Evolutionary conservation across 2,329 filamentous ascomycete species (phyloP).

Genomic region (Salinomyces thailandicus): DNA sequence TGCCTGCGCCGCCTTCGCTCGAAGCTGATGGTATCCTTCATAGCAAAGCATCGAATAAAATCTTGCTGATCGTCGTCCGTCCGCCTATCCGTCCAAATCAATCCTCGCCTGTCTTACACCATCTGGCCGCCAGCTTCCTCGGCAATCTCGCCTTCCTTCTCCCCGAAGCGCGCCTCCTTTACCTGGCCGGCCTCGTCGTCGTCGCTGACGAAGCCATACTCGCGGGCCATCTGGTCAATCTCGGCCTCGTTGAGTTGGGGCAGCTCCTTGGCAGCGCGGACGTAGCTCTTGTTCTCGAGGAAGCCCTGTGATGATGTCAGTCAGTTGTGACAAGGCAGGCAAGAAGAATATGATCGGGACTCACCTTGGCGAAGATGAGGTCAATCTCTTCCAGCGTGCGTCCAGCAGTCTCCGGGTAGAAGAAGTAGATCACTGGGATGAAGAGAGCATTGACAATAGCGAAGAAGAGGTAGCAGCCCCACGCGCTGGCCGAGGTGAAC

Average conservation of each 20-base stretch:
- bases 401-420: conserved; percentile 42
- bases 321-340: no score
- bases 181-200: conserved; percentile 25
- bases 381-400: conserved; percentile 50
- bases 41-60: no score
- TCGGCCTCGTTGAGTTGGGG: conserved; percentile 25
- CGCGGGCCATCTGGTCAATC: conserved; percentile 22
- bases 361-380: conserved; percentile 25
- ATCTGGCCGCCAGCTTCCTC: conserved; percentile 9
- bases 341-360: no score
- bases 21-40: no score
- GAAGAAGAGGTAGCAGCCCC: conserved; percentile 36
- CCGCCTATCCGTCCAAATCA: no score
- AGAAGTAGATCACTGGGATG: conserved; percentile 47
- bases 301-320: conserved; percentile 11
- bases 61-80: no score
- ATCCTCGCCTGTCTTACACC: conserved; percentile 6
- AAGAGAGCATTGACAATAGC: conserved; percentile 42
- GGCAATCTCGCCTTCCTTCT: conserved; percentile 14
- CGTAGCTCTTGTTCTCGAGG: conserved; percentile 26
- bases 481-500: conserved; percentile 17
- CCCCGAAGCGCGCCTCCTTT: conserved; percentile 12
- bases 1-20: no score
- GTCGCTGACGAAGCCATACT: conserved; percentile 24
- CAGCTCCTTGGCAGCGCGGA: conserved; percentile 27